Percentiles rank a stretch among this genome's conserved stretches.
These are phyloP conservation scores for Amesomyces nigricolor DNA, from an alignment of 2,329 filamentous ascomycete genomes.

Conservation along the genomic window DNA sequence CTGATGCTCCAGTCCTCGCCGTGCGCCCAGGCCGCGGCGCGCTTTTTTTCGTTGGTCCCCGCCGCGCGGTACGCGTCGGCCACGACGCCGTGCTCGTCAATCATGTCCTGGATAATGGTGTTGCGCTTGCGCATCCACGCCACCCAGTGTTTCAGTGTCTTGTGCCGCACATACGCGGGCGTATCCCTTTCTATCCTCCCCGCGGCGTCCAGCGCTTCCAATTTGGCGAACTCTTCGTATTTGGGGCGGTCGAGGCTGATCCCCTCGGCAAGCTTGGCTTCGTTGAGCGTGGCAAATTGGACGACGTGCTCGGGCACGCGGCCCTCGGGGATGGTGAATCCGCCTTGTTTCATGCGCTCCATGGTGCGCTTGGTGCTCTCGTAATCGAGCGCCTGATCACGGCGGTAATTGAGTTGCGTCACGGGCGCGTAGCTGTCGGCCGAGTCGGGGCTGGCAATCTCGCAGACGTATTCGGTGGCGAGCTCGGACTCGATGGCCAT, in stretches of 20 bases:
- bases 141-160: constrained; percentile 16
- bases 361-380: constrained; percentile 39
- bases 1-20: constrained; percentile 31
- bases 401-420: not conserved
- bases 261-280: constrained; percentile 9
- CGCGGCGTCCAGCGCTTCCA: constrained; percentile 30
- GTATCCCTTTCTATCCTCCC: constrained; percentile 8
- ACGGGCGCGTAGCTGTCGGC: not conserved
- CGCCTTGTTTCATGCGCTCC: constrained; percentile 42
- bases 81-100: constrained; percentile 32
- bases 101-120: constrained; percentile 25
- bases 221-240: constrained; percentile 37
- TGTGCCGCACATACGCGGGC: constrained; percentile 7
- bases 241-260: constrained; percentile 36
- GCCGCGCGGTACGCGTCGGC: constrained; percentile 15
- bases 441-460: constrained; percentile 40
- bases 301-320: constrained; percentile 37
- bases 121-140: constrained; percentile 18
- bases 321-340: constrained; percentile 39
- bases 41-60: constrained; percentile 8
- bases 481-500: constrained; percentile 56
- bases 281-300: constrained; percentile 19
- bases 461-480: constrained; percentile 51
- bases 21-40: constrained; percentile 15
- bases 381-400: constrained; percentile 38